A percentile compares a stretch with the other conserved stretches of the same genome.
Evolutionary conservation across 2,329 filamentous ascomycete genomes (phyloP).

Genomic region (Venturia carpophila): DNA sequence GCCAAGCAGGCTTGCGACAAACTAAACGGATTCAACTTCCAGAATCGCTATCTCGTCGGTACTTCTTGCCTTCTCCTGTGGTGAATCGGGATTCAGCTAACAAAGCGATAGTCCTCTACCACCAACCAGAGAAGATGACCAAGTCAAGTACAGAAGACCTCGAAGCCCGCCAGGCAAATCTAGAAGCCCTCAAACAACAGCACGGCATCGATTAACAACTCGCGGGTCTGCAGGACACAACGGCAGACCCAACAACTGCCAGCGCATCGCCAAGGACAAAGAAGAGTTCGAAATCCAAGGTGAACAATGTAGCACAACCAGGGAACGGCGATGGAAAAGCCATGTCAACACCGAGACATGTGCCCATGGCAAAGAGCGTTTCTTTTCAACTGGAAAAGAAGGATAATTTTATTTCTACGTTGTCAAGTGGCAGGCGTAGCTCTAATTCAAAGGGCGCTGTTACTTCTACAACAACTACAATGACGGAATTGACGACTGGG

Average conservation of each 20-base stretch:
- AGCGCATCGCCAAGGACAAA: slow-evolving; percentile 1
- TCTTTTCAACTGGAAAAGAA: slow-evolving; percentile 6
- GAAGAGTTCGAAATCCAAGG: neutral
- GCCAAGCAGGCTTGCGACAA: slow-evolving; percentile 99
- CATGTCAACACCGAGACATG: neutral
- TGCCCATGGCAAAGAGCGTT: slow-evolving; percentile 2
- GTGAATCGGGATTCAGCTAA: neutral
- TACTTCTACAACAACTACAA: slow-evolving; percentile 8
- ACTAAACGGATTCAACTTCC: slow-evolving; percentile 99
- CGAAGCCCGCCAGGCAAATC: slow-evolving; percentile 86
- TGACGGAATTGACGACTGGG: slow-evolving; percentile 9
- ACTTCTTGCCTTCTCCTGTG: slow-evolving; percentile 33
- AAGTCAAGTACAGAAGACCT: slow-evolving; percentile 91
- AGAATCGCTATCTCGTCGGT: slow-evolving; percentile 98
- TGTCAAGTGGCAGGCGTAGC: neutral
- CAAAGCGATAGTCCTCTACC: slow-evolving; percentile 54
- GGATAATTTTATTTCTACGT: neutral
- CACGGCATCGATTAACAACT: slow-evolving; percentile 86
- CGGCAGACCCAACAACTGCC: slow-evolving; percentile 11
- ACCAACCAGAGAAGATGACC: slow-evolving; percentile 70
- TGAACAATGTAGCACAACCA: neutral
- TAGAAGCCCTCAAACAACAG: slow-evolving; percentile 96
- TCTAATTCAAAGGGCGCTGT: neutral
- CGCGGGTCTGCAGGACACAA: slow-evolving; percentile 22
- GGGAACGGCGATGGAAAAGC: neutral